A percentile compares a stretch with the other conserved stretches of the same genome.
phyloP scores from a whole-genome alignment of 164 flowering plant species.

The Dillenia suffruticosa region DNA sequence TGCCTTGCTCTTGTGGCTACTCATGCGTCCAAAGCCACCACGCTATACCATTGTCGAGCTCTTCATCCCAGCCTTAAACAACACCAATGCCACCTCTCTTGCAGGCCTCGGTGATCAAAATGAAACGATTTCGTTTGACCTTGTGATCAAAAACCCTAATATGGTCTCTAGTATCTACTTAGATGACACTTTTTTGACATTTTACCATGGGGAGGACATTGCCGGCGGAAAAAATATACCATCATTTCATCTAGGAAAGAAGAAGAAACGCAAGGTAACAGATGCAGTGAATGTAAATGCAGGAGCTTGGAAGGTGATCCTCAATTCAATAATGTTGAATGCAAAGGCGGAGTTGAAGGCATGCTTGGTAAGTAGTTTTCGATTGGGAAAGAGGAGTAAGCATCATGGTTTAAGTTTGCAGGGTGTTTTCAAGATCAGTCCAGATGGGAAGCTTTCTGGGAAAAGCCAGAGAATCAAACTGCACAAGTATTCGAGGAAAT shows the following conservation, averaged over 20 bases:
- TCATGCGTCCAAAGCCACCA: conserved; percentile 15
- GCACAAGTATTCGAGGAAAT: conserved; percentile 8
- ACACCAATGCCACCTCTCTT: not conserved
- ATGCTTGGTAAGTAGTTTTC: conserved; percentile 15
- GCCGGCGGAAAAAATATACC: conserved; percentile 14
- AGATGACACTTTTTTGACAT: conserved; percentile 15
- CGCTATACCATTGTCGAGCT: conserved; percentile 16
- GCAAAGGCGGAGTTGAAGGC: conserved; percentile 20
- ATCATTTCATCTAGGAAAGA: conserved; percentile 18
- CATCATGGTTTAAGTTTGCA: conserved; percentile 18
- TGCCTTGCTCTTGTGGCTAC: conserved; percentile 16
- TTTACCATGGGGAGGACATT: conserved; percentile 10
- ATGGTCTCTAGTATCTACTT: conserved; percentile 20
- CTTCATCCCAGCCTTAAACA: conserved; percentile 9
- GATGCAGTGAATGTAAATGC: not conserved
- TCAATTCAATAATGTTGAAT: conserved; percentile 9
- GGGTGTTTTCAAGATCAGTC: conserved; percentile 19
- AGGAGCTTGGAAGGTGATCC: conserved; percentile 2
- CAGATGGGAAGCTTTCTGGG: conserved; percentile 33
- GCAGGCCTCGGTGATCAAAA: not conserved
- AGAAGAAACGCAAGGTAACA: not conserved
- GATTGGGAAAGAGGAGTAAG: conserved; percentile 21
- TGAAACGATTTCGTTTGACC: conserved; percentile 10
- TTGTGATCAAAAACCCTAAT: conserved; percentile 34
- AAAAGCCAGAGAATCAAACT: conserved; percentile 31